A percentile compares a stretch with the other conserved stretches of the same genome.
phyloP scores from a whole-genome alignment of 495 filamentous ascomycete species.

The Rhizodiscina lignyota region DNA sequence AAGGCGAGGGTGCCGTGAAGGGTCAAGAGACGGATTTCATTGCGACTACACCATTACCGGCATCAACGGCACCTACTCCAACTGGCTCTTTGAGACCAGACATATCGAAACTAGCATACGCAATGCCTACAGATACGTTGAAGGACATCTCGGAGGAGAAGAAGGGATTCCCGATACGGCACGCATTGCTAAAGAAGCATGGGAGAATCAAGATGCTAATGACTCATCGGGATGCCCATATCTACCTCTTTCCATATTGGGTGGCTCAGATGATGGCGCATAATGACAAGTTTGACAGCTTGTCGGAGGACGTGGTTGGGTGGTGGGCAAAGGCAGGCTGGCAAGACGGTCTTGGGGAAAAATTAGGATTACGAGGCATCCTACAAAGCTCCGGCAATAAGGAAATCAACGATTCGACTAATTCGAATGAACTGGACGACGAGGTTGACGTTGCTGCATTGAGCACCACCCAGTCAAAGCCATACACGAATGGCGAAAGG shows the following conservation, averaged over 20 bases:
- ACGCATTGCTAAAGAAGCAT: constrained; percentile 52
- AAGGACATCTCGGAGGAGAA: constrained; percentile 62
- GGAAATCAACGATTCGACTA: constrained; percentile 24
- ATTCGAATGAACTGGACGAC: constrained; percentile 24
- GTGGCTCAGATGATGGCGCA: constrained; percentile 60
- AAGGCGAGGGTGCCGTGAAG: constrained; percentile 58
- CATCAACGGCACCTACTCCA: constrained; percentile 35
- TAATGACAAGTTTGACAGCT: constrained; percentile 66
- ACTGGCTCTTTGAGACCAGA: constrained; percentile 43
- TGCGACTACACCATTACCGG: constrained; percentile 46
- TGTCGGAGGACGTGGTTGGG: constrained; percentile 83
- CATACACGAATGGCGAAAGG: not conserved
- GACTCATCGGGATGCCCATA: constrained; percentile 71
- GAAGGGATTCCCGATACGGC: constrained; percentile 52
- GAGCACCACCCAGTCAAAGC: constrained; percentile 33
- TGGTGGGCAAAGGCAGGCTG: constrained; percentile 91
- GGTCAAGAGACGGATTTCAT: constrained; percentile 85
- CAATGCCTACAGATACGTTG: constrained; percentile 67
- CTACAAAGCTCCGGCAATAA: constrained; percentile 26
- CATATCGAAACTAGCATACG: constrained; percentile 51
- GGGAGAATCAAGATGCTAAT: constrained; percentile 59
- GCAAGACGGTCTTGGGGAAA: constrained; percentile 65
- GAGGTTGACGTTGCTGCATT: constrained; percentile 46
- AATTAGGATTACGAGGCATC: constrained; percentile 55
- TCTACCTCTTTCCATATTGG: constrained; percentile 90